A percentile compares a stretch with the other conserved stretches of the same genome.
These are phyloP conservation scores for Fusarium oxysporum DNA, from an alignment of 2,329 filamentous ascomycete genomes.

Conservation along the genomic window DNA sequence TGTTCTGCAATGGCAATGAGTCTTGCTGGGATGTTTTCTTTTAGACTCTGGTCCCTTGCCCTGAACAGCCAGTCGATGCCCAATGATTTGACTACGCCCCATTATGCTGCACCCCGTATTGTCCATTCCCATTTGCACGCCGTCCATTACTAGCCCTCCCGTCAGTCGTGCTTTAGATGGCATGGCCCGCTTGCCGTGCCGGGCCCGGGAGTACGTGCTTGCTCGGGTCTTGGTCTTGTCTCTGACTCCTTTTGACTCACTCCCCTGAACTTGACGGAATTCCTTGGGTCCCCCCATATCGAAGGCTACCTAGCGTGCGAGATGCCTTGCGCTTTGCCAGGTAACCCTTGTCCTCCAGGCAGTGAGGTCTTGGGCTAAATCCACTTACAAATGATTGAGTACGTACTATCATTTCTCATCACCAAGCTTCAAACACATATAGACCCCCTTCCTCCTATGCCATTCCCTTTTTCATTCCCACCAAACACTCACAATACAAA, in stretches of 20 bases:
- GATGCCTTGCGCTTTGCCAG: slow-evolving; percentile 37
- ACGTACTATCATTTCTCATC: slow-evolving; percentile 38
- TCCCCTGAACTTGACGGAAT: slow-evolving; percentile 21
- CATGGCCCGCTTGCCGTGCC: slow-evolving; percentile 38
- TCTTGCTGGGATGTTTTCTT: slow-evolving; percentile 26
- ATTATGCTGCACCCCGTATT: slow-evolving; percentile 32
- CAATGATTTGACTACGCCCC: slow-evolving; percentile 43
- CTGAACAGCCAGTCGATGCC: slow-evolving; percentile 37
- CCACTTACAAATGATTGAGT: slow-evolving; percentile 38
- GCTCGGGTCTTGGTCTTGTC: slow-evolving; percentile 29
- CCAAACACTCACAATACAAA: slow-evolving; percentile 35
- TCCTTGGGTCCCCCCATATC: slow-evolving; percentile 24
- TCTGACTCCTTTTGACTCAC: slow-evolving; percentile 38
- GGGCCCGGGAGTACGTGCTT: slow-evolving; percentile 35
- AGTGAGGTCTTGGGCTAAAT: slow-evolving; percentile 31
- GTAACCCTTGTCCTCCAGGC: slow-evolving; percentile 39
- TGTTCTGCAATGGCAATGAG: slow-evolving; percentile 15
- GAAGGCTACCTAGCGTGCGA: slow-evolving; percentile 34
- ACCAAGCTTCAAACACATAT: slow-evolving; percentile 41
- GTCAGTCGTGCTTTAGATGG: slow-evolving; percentile 36
- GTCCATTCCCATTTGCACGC: slow-evolving; percentile 22
- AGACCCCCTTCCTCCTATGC: slow-evolving; percentile 31
- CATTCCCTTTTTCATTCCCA: slow-evolving; percentile 14
- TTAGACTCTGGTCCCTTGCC: slow-evolving; percentile 33
- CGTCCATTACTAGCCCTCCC: slow-evolving; percentile 34